phyloP scores from a whole-genome alignment of 73 alveolate genomes.

The Paramecium tetraurelia region DNA sequence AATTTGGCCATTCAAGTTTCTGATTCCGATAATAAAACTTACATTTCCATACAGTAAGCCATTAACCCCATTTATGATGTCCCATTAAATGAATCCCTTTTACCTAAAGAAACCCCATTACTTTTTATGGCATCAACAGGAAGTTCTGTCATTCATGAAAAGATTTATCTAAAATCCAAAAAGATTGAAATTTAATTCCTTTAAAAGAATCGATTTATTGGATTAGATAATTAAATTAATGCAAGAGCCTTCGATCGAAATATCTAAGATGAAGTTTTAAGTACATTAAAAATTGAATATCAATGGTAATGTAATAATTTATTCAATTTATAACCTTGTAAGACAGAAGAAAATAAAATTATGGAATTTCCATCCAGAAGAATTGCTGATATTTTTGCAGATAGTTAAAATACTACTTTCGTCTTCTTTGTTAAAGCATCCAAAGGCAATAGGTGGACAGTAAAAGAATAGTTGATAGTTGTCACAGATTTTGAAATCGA shows the following conservation, averaged over 20 bases:
- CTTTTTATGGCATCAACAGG: background rate
- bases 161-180: background rate
- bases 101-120: background rate
- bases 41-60: too few relatives aligned
- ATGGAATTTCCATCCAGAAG: background rate
- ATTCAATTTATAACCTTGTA: conserved; percentile 1
- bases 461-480: background rate
- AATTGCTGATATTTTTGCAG: background rate
- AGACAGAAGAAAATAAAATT: background rate
- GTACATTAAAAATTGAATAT: background rate
- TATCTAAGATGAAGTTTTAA: background rate
- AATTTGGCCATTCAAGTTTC: background rate
- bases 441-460: background rate
- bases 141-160: background rate
- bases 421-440: background rate
- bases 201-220: background rate
- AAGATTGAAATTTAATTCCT: background rate
- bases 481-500: background rate
- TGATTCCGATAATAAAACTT: background rate
- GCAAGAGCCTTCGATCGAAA: background rate
- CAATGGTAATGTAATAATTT: background rate
- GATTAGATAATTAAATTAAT: background rate
- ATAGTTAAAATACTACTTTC: background rate
- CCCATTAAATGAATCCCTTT: background rate
- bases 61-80: background rate